Conservation (phyloP, 129 eudicot species). For the Pulicaria dysenterica region DNA sequence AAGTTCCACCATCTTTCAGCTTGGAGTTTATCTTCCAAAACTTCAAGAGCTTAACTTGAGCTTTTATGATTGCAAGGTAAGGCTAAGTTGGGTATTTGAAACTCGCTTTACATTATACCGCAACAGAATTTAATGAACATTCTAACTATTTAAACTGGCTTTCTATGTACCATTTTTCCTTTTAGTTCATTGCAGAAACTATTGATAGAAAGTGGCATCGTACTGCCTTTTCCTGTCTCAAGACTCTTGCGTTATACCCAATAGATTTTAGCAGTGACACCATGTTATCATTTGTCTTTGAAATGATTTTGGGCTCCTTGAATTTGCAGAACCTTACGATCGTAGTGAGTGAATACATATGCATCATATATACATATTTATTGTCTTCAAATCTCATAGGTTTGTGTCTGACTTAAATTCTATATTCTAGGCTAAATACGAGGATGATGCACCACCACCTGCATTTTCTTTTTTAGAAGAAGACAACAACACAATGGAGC, state of each 20-base stretch:
- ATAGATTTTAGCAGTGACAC: not conserved
- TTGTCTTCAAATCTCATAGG: not conserved
- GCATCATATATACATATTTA: not conserved
- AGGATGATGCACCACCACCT: not conserved
- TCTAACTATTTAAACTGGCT: not conserved
- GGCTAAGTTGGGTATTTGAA: not conserved
- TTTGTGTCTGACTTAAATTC: not conserved
- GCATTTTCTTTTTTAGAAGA: not conserved
- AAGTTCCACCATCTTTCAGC: not conserved
- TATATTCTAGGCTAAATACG: conserved; percentile 1
- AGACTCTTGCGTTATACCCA: not conserved
- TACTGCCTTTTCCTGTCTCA: not conserved
- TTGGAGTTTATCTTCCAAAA: conserved; percentile 1
- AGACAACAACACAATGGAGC: not conserved
- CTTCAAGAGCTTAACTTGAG: conserved; percentile 9
- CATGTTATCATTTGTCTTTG: conserved; percentile 8
- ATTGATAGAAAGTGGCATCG: not conserved
- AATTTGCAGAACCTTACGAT: conserved; percentile 10
- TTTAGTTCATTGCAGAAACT: not conserved
- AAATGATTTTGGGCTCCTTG: not conserved
- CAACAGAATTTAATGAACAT: not conserved
- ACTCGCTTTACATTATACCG: not conserved
- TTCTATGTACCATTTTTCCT: not conserved
- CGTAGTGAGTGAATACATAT: not conserved
- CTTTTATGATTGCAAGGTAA: not conserved